Percentiles rank a stretch among this genome's conserved stretches.
Conservation (phyloP, 2,329 filamentous ascomycete species). For the Fusarium sp. region DNA sequence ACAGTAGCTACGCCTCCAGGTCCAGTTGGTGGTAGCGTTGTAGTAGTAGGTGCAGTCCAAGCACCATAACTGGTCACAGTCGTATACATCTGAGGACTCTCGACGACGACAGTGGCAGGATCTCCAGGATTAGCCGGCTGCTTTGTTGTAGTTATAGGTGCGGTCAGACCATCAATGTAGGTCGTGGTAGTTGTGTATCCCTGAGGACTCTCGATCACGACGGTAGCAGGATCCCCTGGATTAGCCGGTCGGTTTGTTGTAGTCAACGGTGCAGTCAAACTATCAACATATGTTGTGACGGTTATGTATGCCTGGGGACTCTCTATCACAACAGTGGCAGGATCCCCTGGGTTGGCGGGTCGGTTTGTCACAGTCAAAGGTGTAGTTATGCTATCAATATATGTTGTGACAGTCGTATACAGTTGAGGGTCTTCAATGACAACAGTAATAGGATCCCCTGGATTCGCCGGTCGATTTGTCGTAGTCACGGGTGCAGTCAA, state of each 20-base stretch:
- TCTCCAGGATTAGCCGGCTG: background rate
- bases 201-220: rapidly evolving
- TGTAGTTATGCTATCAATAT: background rate
- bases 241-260: background rate
- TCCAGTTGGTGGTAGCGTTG: background rate
- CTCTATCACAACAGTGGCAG: background rate
- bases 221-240: rapidly evolving
- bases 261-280: background rate
- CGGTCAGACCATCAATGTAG: background rate
- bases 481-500: no score
- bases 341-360: no score
- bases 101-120: background rate
- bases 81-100: background rate
- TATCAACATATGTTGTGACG: background rate
- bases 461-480: no score
- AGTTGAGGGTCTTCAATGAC: no score
- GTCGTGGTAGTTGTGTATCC: background rate
- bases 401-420: background rate
- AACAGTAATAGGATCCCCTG: no score
- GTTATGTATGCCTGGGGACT: background rate
- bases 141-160: background rate
- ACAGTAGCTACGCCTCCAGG: background rate
- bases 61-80: background rate
- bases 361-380: background rate
- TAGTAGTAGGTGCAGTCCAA: background rate